Conservation (phyloP, 176 grass and related monocot species). For the Oryza glumipatula region DNA sequence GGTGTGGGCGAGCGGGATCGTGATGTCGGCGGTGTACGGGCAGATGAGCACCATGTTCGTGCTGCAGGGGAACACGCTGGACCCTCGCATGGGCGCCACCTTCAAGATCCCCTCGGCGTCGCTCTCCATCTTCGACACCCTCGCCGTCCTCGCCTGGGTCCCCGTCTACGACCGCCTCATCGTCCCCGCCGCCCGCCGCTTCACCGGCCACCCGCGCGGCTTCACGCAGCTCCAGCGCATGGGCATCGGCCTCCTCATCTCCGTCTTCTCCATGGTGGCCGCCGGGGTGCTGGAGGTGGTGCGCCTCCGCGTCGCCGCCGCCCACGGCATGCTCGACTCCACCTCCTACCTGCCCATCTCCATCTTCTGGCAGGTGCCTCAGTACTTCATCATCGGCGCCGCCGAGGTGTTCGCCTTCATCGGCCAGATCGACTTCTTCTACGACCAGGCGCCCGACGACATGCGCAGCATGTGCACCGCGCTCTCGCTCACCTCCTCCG, state of each 20-base stretch:
- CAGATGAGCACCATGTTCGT: constrained; percentile 58
- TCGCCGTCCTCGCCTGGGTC: neutral
- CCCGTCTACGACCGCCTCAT: neutral
- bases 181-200: neutral
- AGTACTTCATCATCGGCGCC: constrained; percentile 52
- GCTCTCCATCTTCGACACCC: neutral
- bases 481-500: constrained; percentile 32
- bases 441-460: constrained; percentile 34
- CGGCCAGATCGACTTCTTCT: constrained; percentile 33
- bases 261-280: neutral
- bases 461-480: constrained; percentile 25
- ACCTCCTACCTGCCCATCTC: constrained; percentile 46
- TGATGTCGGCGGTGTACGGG: constrained; percentile 32
- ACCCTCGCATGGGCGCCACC: constrained; percentile 32
- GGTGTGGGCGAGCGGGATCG: neutral
- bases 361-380: constrained; percentile 73
- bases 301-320: constrained; percentile 31
- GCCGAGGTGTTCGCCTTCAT: constrained; percentile 39
- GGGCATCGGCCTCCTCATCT: neutral
- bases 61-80: constrained; percentile 48
- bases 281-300: neutral
- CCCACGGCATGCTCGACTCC: constrained; percentile 46
- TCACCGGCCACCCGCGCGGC: neutral
- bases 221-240: neutral
- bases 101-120: neutral